Evolutionary conservation across 106 monocot species (phyloP).

Genomic region (Apostasia shenzhenica): DNA sequence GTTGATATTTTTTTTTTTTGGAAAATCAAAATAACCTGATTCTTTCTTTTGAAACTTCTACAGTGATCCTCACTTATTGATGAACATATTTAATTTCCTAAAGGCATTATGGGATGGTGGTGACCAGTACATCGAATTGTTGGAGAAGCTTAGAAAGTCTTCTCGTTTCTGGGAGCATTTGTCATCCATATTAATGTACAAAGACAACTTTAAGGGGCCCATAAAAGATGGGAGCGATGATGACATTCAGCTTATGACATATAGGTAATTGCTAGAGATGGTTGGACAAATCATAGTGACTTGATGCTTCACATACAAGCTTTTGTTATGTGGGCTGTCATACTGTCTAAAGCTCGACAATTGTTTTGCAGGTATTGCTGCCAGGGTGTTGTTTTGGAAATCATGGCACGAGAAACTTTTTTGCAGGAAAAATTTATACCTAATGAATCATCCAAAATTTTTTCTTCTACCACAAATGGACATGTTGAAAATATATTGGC

Average conservation of each 20-base stretch:
- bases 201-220: slow-evolving; percentile 9
- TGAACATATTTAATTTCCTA: slow-evolving; percentile 44
- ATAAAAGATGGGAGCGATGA: slow-evolving; percentile 20
- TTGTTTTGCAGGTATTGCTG: slow-evolving; percentile 49
- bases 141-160: slow-evolving; percentile 47
- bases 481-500: not conserved
- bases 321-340: not conserved
- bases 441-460: slow-evolving; percentile 18
- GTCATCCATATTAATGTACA: slow-evolving; percentile 17
- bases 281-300: not conserved
- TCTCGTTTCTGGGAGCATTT: slow-evolving; percentile 55
- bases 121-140: slow-evolving; percentile 35
- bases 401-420: slow-evolving; percentile 71
- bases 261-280: slow-evolving; percentile 30
- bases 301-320: not conserved
- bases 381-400: slow-evolving; percentile 53
- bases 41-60: slow-evolving; percentile 4
- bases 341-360: not conserved
- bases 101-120: slow-evolving; percentile 77
- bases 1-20: not conserved
- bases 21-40: not conserved
- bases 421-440: slow-evolving; percentile 32
- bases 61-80: slow-evolving; percentile 44
- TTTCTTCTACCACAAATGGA: slow-evolving; percentile 9
- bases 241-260: slow-evolving; percentile 14